A percentile compares a stretch with the other conserved stretches of the same genome.
These are phyloP conservation scores for Phytophthora pistaciae DNA, from an alignment of 352 stramenopile species.

Conservation along the genomic window DNA sequence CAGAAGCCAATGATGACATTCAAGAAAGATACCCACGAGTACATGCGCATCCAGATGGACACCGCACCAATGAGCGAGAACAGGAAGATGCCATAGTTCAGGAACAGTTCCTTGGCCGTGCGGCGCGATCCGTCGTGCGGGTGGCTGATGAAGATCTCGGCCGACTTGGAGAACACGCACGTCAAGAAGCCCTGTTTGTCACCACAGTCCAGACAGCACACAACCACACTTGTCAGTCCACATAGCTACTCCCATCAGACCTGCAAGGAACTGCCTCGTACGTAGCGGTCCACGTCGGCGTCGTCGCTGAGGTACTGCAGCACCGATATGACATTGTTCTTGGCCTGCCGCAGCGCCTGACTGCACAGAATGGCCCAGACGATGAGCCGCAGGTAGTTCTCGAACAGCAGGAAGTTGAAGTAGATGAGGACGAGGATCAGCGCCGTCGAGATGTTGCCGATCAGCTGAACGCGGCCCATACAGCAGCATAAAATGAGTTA, in stretches of 20 bases:
- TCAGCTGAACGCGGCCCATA: conserved; percentile 50
- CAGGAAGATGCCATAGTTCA: conserved; percentile 91
- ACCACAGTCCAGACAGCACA: conserved; percentile 1
- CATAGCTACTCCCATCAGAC: not conserved
- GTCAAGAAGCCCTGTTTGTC: conserved; percentile 72
- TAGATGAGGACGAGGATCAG: conserved; percentile 89
- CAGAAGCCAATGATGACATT: conserved; percentile 76
- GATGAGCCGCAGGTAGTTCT: conserved; percentile 90
- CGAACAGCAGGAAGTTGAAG: conserved; percentile 92
- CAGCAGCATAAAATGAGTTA: not conserved
- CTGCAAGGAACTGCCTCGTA: conserved; percentile 35
- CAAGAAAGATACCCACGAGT: conserved; percentile 83
- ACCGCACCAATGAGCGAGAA: conserved; percentile 86
- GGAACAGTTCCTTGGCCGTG: conserved; percentile 83
- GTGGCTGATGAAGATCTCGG: conserved; percentile 81
- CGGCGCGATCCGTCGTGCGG: conserved; percentile 67
- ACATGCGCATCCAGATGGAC: conserved; percentile 90
- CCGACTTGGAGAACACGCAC: conserved; percentile 81
- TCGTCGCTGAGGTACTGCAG: conserved; percentile 89
- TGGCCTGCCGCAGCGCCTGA: conserved; percentile 85
- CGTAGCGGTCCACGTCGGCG: conserved; percentile 74
- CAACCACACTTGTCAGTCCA: conserved; percentile 16
- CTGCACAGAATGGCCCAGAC: conserved; percentile 90
- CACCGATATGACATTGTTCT: conserved; percentile 86
- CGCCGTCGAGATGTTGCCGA: conserved; percentile 90